phyloP scores from a whole-genome alignment of 108 stramenopile species.

The Stephanodiscus minutulus region DNA sequence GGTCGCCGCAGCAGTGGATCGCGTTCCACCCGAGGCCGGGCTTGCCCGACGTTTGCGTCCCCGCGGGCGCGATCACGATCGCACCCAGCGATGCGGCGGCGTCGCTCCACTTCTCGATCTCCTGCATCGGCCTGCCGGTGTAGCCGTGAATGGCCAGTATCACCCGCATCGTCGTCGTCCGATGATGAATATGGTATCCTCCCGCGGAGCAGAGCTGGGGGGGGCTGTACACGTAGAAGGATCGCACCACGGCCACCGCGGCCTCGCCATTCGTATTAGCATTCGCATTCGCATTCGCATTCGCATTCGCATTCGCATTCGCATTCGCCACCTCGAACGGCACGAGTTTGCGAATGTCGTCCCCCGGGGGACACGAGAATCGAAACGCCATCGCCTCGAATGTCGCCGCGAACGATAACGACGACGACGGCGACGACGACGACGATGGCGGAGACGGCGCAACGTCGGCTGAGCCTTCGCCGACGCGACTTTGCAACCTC shows the following conservation, averaged over 20 bases:
- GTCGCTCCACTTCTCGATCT: conserved; percentile 35
- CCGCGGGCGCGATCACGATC: conserved; percentile 35
- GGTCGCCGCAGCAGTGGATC: conserved; percentile 38
- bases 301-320: no score
- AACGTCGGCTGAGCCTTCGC: not conserved
- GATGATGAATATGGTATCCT: not conserved
- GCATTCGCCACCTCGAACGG: conserved; percentile 21
- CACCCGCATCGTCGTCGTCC: conserved; percentile 1
- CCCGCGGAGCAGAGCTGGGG: conserved; percentile 1
- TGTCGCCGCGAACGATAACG: conserved; percentile 12
- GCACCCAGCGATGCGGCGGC: conserved; percentile 8
- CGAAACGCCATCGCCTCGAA: no score
- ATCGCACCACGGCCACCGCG: no score
- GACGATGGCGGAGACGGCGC: conserved; percentile 16
- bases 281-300: no score
- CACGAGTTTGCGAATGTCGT: not conserved
- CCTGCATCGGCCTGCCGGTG: conserved; percentile 19
- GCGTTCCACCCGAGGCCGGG: conserved; percentile 44
- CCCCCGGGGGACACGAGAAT: conserved; percentile 13
- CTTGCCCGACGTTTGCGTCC: conserved; percentile 5
- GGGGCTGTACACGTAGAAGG: conserved; percentile 31
- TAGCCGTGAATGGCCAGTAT: conserved; percentile 39
- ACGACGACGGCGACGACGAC: conserved; percentile 11
- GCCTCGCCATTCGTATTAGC: no score
- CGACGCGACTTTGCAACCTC: not conserved